These are phyloP conservation scores for Podaxis mareebaensis DNA, from an alignment of 768 basidiomycete genomes.

Conservation along the genomic window DNA sequence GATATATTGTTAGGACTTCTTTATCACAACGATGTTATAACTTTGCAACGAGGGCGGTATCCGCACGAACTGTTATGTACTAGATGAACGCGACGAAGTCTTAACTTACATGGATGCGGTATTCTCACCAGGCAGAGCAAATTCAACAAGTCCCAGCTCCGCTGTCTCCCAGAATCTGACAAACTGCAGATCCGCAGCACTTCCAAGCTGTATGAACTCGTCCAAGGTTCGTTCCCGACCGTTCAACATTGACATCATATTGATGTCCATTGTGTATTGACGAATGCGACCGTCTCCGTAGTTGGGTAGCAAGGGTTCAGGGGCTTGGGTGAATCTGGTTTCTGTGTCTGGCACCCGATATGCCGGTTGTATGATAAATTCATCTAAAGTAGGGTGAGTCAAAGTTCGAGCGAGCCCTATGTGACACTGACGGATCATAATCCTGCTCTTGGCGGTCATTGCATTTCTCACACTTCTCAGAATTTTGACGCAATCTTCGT, in stretches of 20 bases:
- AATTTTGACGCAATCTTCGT: conserved; percentile 30
- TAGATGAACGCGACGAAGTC: neutral
- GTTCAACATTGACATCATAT: conserved; percentile 45
- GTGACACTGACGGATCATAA: conserved; percentile 33
- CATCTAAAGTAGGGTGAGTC: conserved; percentile 27
- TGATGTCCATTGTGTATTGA: conserved; percentile 43
- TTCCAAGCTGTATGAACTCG: conserved; percentile 38
- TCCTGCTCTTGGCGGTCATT: conserved; percentile 31
- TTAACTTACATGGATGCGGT: neutral
- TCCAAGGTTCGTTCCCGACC: conserved; percentile 42
- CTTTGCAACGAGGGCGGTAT: neutral
- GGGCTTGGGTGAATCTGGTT: conserved; percentile 27
- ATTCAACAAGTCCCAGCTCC: conserved; percentile 31
- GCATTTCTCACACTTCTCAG: conserved; percentile 31
- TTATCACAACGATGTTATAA: neutral
- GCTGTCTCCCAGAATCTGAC: conserved; percentile 34
- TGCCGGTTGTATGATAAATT: conserved; percentile 34
- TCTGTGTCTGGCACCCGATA: conserved; percentile 14
- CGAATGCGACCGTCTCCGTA: conserved; percentile 42
- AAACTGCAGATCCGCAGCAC: conserved; percentile 28
- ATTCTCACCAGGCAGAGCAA: conserved; percentile 7
- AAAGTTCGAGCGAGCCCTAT: too few species aligned
- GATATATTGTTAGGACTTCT: neutral
- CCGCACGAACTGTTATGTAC: neutral
- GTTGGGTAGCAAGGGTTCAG: conserved; percentile 48